Evolutionary conservation across 192 early-diverging fungal genomes (phyloP), one percentile per base, ranked within the genome.

Genomic region (Coemansia sp.): DNA sequence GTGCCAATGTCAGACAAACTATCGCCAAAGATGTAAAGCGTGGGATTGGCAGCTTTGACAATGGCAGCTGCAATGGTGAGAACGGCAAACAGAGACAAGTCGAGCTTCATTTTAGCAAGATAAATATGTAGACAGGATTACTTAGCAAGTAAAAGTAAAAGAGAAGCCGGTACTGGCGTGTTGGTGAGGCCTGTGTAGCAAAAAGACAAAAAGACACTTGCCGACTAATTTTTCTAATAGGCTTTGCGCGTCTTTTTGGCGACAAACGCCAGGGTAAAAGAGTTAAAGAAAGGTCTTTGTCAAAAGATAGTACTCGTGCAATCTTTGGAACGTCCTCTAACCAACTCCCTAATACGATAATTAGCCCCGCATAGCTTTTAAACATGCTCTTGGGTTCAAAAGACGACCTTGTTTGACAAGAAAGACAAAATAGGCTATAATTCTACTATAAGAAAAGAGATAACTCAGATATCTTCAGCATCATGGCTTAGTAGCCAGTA

Each of bases 1-100:
- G 65, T 67, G 2, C 74, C 74, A 18, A 65, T 14, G 26, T 77
- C 74, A 3, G 69, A 71, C 4, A 71, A 24, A 8, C 45, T 53
- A 40, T 77, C 74, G 36, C 74, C 74, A 56, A 77, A 77, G 6
- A 77, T 53, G 34, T 65, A 36, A 13, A 77, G 60, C 11, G 64
- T 68, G 6, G 74, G 74, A 6, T 58, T 50, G 24, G 24, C 26
- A 4, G 64, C 59, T 3, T 68, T 58, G 31, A 68, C 40, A 40
- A 24, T 50, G 10, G 59, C 4, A 26, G 21, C 39, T 11, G 46
- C 55, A 46, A 56, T 18, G 5, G 53, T 4, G 7, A 56, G 6
- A 9, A 56, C 33, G 43, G 14, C 60, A 46, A 18, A 48, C 9
- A 9, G 13, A 8, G 39, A 46, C 20, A 62, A 1, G 16, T 2